Evolutionary conservation across 352 stramenopile species (phyloP), one percentile per base, ranked within the genome.

Genomic region (Phytophthora idaei): DNA sequence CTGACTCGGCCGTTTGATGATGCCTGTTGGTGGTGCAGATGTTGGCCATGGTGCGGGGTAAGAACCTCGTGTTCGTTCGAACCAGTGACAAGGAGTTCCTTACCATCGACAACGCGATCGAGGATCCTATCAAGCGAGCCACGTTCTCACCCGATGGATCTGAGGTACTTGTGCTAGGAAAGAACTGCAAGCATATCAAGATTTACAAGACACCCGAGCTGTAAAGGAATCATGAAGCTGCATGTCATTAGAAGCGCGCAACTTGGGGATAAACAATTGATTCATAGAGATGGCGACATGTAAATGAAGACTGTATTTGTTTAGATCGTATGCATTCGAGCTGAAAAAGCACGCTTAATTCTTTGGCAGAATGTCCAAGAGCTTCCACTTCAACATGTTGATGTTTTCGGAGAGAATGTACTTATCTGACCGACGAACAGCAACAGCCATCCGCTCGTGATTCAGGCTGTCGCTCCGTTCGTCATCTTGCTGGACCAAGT

Each of bases 131-230:
- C 53, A 87, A 90, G 64, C 83, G 81, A 47, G 77, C 86, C 10
- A 64, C 73, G 17, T 93, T 92, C 45, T 84, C 77, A 1, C 80
- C 85, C 2, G 68, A 76, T 47, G 81, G 83, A 49, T 73, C 76
- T 4, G 80, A 93, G 62, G 79, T 93, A 9, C 67, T 93, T n/a
- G 80, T 88, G 11, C 63, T 89, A 6, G 85, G 85, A 48, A 87
- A 86, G 49, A 77, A 72, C 42, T 77, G 64, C 64, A 93, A 93
- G 51, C 69, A 85, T 32, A 65, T 79, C 69, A 93, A 91, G 61
- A 76, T 92, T 51, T 93, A 81, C 74, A 88, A 90, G 45, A 72
- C 73, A 0, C 83, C 82, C 17, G 51, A 69, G 14, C 32, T 76
- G 34, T 84, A 76, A 41, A 70, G 37, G 7, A 54, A 21, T 25